These are phyloP conservation scores for Claviceps humidiphila DNA, from an alignment of 2,329 filamentous ascomycete genomes.

Conservation along the genomic window DNA sequence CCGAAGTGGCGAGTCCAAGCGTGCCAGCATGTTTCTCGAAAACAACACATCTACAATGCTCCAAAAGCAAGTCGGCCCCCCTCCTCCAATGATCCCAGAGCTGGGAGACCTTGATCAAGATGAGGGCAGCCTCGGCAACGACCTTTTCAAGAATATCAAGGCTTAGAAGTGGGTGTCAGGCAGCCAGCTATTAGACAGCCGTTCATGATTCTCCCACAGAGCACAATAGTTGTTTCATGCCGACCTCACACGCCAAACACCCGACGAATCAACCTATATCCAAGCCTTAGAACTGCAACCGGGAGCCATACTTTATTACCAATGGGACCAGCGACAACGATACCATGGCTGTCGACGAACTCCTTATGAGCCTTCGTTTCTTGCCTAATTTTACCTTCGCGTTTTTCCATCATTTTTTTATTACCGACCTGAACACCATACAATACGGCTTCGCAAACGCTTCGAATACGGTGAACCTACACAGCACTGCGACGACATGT, in stretches of 20 bases:
- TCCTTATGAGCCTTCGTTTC: conserved; percentile 8
- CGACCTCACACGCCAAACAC: neutral
- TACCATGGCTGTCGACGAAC: conserved; percentile 5
- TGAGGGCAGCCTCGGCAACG: conserved; percentile 32
- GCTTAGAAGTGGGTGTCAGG: conserved; percentile 16
- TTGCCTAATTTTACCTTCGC: conserved; percentile 3
- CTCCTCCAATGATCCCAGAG: conserved; percentile 49
- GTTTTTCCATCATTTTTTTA: neutral
- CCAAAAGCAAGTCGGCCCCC: conserved; percentile 32
- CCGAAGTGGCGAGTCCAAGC: conserved; percentile 25
- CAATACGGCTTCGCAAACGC: neutral
- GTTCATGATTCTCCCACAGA: neutral
- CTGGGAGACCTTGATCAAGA: conserved; percentile 38
- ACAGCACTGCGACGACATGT: conserved; percentile 1
- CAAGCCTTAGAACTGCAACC: neutral
- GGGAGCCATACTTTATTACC: conserved; percentile 4
- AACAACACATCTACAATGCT: conserved; percentile 14
- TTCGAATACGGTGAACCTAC: neutral
- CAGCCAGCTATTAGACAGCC: neutral
- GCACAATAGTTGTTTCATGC: neutral
- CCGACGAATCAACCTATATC: neutral
- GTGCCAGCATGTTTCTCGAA: conserved; percentile 30
- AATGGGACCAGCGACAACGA: conserved; percentile 15
- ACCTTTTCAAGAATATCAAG: conserved; percentile 48
- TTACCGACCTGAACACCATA: neutral